phyloP scores from a whole-genome alignment of 495 filamentous ascomycete genomes.

The Penicillium taxi region DNA sequence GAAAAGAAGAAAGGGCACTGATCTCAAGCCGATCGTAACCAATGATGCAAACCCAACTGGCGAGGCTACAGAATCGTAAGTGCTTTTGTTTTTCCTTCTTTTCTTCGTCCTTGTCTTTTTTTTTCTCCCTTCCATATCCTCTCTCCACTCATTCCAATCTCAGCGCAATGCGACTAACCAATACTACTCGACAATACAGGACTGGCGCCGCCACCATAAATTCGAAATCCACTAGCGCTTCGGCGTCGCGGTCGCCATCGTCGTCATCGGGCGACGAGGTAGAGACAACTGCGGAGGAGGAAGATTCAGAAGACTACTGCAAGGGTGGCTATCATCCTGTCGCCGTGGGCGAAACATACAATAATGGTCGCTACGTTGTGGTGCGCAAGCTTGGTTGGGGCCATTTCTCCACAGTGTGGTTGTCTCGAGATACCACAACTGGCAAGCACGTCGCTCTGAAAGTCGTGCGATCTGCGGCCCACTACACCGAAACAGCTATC shows the following conservation, averaged over 20 bases:
- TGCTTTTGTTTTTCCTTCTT: constrained; percentile 13
- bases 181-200: constrained; percentile 12
- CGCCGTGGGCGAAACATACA: constrained; percentile 88
- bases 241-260: constrained; percentile 66
- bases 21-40: constrained; percentile 85
- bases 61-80: constrained; percentile 48
- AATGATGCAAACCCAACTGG: constrained; percentile 51
- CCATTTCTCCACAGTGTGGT: constrained; percentile 97
- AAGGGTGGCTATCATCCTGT: constrained; percentile 98
- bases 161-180: background rate
- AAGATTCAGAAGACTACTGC: constrained; percentile 98
- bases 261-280: constrained; percentile 80
- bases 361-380: constrained; percentile 92
- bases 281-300: constrained; percentile 93
- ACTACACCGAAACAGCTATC: constrained; percentile 98
- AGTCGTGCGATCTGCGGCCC: constrained; percentile 91
- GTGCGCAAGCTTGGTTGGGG: constrained; percentile 98
- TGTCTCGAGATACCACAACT: constrained; percentile 83
- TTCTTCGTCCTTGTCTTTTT: constrained; percentile 9
- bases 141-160: constrained; percentile 17
- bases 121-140: background rate
- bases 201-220: constrained; percentile 32
- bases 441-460: constrained; percentile 96
- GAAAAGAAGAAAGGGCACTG: constrained; percentile 80
- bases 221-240: constrained; percentile 28